phyloP scores from a whole-genome alignment of 2,329 filamentous ascomycete genomes.

The Orbilia ellipsospora region DNA sequence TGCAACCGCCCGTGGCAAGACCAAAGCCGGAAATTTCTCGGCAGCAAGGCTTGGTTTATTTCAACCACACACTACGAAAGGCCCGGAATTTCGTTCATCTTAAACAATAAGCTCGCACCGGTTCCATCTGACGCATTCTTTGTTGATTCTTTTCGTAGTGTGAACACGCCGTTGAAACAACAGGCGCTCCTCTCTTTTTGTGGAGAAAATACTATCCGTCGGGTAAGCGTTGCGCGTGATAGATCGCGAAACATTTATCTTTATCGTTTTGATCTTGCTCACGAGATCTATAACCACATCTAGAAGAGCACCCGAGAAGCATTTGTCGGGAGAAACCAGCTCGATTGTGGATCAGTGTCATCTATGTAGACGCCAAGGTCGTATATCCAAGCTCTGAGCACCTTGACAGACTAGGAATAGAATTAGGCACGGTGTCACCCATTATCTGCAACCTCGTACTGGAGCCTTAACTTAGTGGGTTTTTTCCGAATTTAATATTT shows the following conservation, averaged over 20 bases:
- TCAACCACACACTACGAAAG: background rate
- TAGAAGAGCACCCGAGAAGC: background rate
- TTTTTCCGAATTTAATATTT: too few species aligned
- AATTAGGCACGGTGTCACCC: conserved; percentile 1
- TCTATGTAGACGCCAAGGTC: background rate
- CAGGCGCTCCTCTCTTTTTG: too few species aligned
- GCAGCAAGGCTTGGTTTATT: conserved; percentile 6
- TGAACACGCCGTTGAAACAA: too few species aligned
- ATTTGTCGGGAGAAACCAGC: background rate
- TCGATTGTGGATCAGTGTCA: background rate
- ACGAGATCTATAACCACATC: background rate
- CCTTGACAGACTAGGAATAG: background rate
- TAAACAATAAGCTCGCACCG: too few species aligned
- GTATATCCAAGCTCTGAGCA: background rate
- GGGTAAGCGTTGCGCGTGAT: background rate
- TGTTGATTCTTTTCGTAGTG: too few species aligned
- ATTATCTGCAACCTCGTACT: background rate
- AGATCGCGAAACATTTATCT: too few species aligned
- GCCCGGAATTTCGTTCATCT: too few species aligned
- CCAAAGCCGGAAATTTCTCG: conserved; percentile 51
- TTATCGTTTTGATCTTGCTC: conserved; percentile 9
- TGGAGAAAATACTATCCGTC: conserved; percentile 7
- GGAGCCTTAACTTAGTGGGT: too few species aligned
- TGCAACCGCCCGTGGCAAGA: conserved; percentile 48
- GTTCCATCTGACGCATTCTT: too few species aligned